Evolutionary conservation across 192 early-diverging fungal species (phyloP).

Genomic region (Coemansia sp.): DNA sequence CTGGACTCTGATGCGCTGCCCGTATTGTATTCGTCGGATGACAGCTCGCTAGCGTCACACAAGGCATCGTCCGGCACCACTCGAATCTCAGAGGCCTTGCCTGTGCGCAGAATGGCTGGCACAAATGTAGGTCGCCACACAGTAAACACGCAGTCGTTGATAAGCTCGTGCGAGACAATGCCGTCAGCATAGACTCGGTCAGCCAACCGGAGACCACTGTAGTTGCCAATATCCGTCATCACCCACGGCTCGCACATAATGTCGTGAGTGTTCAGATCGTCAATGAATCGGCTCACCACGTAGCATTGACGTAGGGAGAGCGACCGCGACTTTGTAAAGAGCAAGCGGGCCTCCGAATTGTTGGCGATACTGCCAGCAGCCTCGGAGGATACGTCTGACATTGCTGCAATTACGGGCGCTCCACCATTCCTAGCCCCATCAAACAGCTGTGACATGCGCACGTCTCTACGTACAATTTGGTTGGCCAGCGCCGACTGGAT

Average conservation of each 20-base stretch:
- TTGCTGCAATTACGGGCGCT: not conserved
- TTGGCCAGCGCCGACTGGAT: constrained; percentile 16
- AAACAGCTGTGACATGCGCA: constrained; percentile 24
- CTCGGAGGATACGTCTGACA: constrained; percentile 3
- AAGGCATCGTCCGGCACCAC: not conserved
- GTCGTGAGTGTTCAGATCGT: constrained; percentile 32
- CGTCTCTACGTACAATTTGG: constrained; percentile 9
- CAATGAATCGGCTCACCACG: constrained; percentile 40
- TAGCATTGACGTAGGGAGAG: constrained; percentile 42
- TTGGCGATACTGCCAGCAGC: not conserved
- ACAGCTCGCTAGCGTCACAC: constrained; percentile 10
- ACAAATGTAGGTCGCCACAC: constrained; percentile 48
- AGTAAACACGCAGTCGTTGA: constrained; percentile 45
- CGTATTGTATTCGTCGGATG: constrained; percentile 4
- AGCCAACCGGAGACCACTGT: constrained; percentile 42
- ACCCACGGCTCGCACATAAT: constrained; percentile 53
- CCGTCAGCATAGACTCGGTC: constrained; percentile 49
- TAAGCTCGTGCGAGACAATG: constrained; percentile 37
- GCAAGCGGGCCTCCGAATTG: constrained; percentile 13
- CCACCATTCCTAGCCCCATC: not conserved
- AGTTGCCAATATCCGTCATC: constrained; percentile 50
- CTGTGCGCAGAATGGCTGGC: constrained; percentile 20
- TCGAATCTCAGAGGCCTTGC: not conserved
- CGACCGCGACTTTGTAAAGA: constrained; percentile 23
- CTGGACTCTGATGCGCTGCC: constrained; percentile 1